Evolutionary conservation across 148 eudicot species (phyloP), one percentile per base, ranked within the genome.

Genomic region (Rhododendron molle): DNA sequence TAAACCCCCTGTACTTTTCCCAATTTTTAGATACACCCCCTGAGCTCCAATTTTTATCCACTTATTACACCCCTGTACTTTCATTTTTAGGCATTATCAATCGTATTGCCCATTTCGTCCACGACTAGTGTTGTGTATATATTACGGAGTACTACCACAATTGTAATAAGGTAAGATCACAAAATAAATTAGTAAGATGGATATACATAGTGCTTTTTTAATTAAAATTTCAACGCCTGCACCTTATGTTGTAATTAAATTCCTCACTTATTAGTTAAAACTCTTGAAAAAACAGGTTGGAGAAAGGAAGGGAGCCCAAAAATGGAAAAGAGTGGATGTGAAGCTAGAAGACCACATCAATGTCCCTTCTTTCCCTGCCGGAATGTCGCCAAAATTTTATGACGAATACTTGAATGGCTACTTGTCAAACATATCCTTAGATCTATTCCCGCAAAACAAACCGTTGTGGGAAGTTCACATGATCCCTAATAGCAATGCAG

Each of bases 401-500:
- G 95, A 93, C 32, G 86, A 87, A 1, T 83, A 73, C 43, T 86
- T 93, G 9, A 86, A 89, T 32, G 87, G 92, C 34, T 96, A 96
- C 83, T 44, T 96, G 15, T 88, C 96, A 0, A 92, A 93, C 16
- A 58, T 96, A 23, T 87, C 93, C 7, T 44, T 79, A 85, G 94
- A 94, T 0, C 87, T 86, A 46, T 77, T 94, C 11, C 92, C 99
- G 54, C 91, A 92, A 60, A 86, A 89, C 79, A 84, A 89, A 65
- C 99, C 99, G 14, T 80, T 94, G 34, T 96, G 99, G 99, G 93
- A 93, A 83, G 14, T 92, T 85, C 99, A 96, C 65, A n/a, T 94
- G 7, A 11, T 92, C 85, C 96, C 93, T 6, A 96, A 98, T 10
- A 94, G 88, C 56, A 93, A 89, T 40, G 93, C 95, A 44, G 91